These are phyloP conservation scores for Friedmanniomyces endolithicus DNA, from an alignment of 495 filamentous ascomycete genomes.

Conservation along the genomic window DNA sequence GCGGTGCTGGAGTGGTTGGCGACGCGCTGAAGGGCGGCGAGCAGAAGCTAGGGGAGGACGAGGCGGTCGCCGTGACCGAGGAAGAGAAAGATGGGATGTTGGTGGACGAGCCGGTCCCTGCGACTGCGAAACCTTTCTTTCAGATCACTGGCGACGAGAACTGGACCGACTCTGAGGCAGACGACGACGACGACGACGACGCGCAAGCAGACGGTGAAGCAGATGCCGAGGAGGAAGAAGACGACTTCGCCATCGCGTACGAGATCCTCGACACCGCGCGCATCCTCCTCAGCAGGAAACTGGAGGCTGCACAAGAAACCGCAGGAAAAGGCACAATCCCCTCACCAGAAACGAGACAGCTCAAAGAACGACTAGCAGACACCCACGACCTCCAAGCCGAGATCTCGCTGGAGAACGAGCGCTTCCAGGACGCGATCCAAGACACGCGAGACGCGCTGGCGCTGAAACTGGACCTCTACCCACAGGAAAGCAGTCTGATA, in stretches of 20 bases:
- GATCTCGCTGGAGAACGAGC: slow-evolving; percentile 89
- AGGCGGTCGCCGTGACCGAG: slow-evolving; percentile 34
- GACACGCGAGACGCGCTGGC: slow-evolving; percentile 65
- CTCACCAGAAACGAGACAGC: slow-evolving; percentile 38
- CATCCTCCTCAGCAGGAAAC: slow-evolving; percentile 54
- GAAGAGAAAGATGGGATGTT: slow-evolving; percentile 30
- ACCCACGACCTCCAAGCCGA: slow-evolving; percentile 85
- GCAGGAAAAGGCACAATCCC: slow-evolving; percentile 37
- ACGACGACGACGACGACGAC: slow-evolving; percentile 51
- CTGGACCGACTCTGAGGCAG: slow-evolving; percentile 64
- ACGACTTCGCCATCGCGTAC: slow-evolving; percentile 81
- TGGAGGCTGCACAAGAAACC: slow-evolving; percentile 35
- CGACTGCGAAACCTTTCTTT: slow-evolving; percentile 56
- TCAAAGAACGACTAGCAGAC: slow-evolving; percentile 77
- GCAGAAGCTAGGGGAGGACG: slow-evolving; percentile 34
- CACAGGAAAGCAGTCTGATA: slow-evolving; percentile 64
- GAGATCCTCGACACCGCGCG: slow-evolving; percentile 86
- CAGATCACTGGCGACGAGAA: slow-evolving; percentile 92
- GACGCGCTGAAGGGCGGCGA: slow-evolving; percentile 22
- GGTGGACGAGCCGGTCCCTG: slow-evolving; percentile 30
- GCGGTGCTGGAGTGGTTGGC: slow-evolving; percentile 6
- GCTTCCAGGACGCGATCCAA: slow-evolving; percentile 65
- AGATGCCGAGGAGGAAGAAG: slow-evolving; percentile 63
- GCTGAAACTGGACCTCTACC: slow-evolving; percentile 63
- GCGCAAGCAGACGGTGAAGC: slow-evolving; percentile 23